Percentiles rank a stretch among this genome's conserved stretches.
These are phyloP conservation scores for Rhodocollybia butyracea DNA, from an alignment of 768 basidiomycete genomes.

Conservation along the genomic window DNA sequence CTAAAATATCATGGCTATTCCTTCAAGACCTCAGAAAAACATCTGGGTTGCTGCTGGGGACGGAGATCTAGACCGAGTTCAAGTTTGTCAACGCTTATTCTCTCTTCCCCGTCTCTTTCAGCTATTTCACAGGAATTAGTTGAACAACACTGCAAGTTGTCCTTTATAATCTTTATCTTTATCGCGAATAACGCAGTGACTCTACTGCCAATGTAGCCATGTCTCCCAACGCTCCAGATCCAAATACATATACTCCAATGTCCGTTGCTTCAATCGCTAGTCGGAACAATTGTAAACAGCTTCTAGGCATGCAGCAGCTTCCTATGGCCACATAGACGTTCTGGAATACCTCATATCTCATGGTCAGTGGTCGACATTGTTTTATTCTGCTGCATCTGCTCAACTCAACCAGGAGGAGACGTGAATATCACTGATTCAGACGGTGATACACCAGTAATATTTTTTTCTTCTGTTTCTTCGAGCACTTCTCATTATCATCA, in stretches of 20 bases:
- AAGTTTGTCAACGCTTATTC: slow-evolving; percentile 40
- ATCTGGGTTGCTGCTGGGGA: slow-evolving; percentile 94
- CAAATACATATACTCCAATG: slow-evolving; percentile 82
- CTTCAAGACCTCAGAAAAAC: slow-evolving; percentile 44
- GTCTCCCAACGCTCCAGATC: slow-evolving; percentile 71
- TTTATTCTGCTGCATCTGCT: not conserved
- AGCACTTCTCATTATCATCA: no score
- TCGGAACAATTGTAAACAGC: slow-evolving; percentile 14
- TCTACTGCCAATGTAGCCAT: slow-evolving; percentile 41
- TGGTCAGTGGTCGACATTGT: slow-evolving; percentile 35
- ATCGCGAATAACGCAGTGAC: slow-evolving; percentile 26
- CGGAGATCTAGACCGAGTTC: slow-evolving; percentile 77
- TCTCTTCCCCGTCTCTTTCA: not conserved
- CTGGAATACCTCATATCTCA: slow-evolving; percentile 74
- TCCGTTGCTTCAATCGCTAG: slow-evolving; percentile 25
- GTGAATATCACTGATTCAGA: slow-evolving; percentile 85
- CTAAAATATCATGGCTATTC: slow-evolving; percentile 1
- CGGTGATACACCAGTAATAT: slow-evolving; percentile 88
- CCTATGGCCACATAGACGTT: slow-evolving; percentile 77
- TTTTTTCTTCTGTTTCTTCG: no score
- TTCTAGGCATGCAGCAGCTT: slow-evolving; percentile 87
- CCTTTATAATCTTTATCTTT: slow-evolving; percentile 11
- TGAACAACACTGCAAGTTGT: slow-evolving; percentile 51
- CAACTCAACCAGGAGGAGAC: slow-evolving; percentile 60
- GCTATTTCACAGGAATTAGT: slow-evolving; percentile 47